phyloP scores from a whole-genome alignment of 176 grass and related monocot genomes.

The Lolium perenne region DNA sequence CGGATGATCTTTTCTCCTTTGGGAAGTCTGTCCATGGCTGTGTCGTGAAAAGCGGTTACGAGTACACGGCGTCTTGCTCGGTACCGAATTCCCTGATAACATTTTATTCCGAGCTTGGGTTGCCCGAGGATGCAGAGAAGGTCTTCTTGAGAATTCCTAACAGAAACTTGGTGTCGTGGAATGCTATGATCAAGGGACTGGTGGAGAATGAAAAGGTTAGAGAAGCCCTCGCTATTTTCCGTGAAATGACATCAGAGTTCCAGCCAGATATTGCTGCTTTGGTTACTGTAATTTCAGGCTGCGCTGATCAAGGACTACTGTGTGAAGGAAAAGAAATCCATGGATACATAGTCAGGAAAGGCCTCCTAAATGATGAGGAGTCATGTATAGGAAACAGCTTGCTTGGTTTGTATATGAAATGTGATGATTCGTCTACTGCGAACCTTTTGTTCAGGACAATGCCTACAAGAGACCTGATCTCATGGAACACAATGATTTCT shows the following conservation, averaged over 20 bases:
- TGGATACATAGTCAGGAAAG: conserved; percentile 56
- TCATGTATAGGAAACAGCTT: conserved; percentile 66
- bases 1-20: conserved; percentile 38
- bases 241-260: conserved; percentile 50
- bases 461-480: conserved; percentile 68
- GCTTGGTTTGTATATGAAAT: conserved; percentile 69
- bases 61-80: conserved; percentile 46
- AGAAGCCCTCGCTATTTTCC: conserved; percentile 52
- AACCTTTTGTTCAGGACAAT: conserved; percentile 63
- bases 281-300: conserved; percentile 64
- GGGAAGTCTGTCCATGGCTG: conserved; percentile 74
- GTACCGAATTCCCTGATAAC: conserved; percentile 66
- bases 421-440: conserved; percentile 40
- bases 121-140: conserved; percentile 42
- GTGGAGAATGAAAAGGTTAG: conserved; percentile 47
- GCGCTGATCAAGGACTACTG: conserved; percentile 56
- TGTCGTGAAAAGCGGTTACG: conserved; percentile 59
- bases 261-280: conserved; percentile 62
- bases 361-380: conserved; percentile 25
- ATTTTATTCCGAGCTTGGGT: conserved; percentile 61
- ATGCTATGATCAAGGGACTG: conserved; percentile 76
- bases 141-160: conserved; percentile 51
- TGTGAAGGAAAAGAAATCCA: conserved; percentile 62
- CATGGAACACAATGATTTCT: conserved; percentile 89
- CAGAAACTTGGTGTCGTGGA: conserved; percentile 78